Conservation (phyloP, 2,329 filamentous ascomycete genomes). For the Fusarium albidum region DNA sequence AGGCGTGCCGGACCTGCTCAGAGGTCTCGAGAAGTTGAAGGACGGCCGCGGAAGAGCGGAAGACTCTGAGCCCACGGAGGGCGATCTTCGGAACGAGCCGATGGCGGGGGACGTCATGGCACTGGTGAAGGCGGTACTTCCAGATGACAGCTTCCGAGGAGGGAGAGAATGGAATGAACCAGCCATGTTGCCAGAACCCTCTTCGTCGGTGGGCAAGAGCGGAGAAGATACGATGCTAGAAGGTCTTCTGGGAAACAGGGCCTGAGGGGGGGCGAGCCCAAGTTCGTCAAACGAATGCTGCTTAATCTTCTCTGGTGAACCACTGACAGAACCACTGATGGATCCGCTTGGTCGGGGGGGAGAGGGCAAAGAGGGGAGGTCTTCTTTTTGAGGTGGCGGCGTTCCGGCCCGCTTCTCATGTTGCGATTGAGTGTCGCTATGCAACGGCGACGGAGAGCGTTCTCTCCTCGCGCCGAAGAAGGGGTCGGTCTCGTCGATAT, state of each 20-base stretch:
- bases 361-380: slow-evolving; percentile 47
- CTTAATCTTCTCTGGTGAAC: slow-evolving; percentile 56
- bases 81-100: slow-evolving; percentile 75
- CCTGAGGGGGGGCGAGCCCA: slow-evolving; percentile 59
- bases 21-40: slow-evolving; percentile 93
- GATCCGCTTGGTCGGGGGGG: slow-evolving; percentile 39
- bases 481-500: slow-evolving; percentile 49
- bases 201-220: slow-evolving; percentile 74
- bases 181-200: slow-evolving; percentile 63
- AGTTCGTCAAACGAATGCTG: slow-evolving; percentile 59
- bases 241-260: slow-evolving; percentile 59
- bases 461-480: slow-evolving; percentile 65
- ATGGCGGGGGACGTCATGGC: slow-evolving; percentile 64
- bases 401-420: slow-evolving; percentile 38
- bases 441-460: slow-evolving; percentile 64
- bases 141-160: slow-evolving; percentile 79
- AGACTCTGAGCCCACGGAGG: slow-evolving; percentile 83
- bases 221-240: slow-evolving; percentile 71
- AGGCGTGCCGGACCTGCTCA: slow-evolving; percentile 76
- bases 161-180: slow-evolving; percentile 69
- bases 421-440: slow-evolving; percentile 48
- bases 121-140: slow-evolving; percentile 62
- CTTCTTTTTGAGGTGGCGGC: slow-evolving; percentile 46
- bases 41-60: slow-evolving; percentile 77
- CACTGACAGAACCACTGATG: slow-evolving; percentile 41